phyloP scores from a whole-genome alignment of 192 early-diverging fungal species.

The Coemansia nantahalensis region DNA sequence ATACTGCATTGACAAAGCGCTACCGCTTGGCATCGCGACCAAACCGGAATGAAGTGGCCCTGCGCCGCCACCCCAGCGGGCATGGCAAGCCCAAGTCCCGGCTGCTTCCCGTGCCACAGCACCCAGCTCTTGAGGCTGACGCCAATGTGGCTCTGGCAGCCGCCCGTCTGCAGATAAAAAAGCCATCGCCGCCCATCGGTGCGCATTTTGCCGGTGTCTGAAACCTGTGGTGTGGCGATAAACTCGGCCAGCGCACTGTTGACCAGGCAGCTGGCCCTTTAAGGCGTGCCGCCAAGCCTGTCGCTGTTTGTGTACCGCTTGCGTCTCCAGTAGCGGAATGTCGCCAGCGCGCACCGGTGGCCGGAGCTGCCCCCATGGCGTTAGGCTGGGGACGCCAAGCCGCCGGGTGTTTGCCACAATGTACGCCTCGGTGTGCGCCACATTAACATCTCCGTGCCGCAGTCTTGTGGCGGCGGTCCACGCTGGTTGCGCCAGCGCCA shows the following conservation, averaged over 20 bases:
- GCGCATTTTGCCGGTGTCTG: too few relatives aligned
- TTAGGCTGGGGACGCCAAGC: slow-evolving; percentile 9
- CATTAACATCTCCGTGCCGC: too few relatives aligned
- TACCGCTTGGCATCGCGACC: slow-evolving; percentile 24
- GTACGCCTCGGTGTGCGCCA: not conserved
- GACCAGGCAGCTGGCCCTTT: slow-evolving; percentile 30
- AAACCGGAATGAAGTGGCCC: slow-evolving; percentile 15
- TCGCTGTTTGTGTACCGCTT: slow-evolving; percentile 25
- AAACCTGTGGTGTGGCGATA: slow-evolving; percentile 6
- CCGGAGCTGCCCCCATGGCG: slow-evolving; percentile 33
- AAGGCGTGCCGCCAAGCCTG: slow-evolving; percentile 20
- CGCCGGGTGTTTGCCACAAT: slow-evolving; percentile 8
- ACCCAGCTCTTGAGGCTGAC: slow-evolving; percentile 50
- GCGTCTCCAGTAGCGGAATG: slow-evolving; percentile 32
- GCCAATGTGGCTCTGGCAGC: slow-evolving; percentile 35
- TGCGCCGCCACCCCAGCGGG: slow-evolving; percentile 21
- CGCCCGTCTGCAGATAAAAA: slow-evolving; percentile 31
- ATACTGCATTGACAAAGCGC: slow-evolving; percentile 44
- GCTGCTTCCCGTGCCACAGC: slow-evolving; percentile 39
- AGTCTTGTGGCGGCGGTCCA: too few relatives aligned
- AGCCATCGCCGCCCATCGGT: slow-evolving; percentile 11
- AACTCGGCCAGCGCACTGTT: slow-evolving; percentile 27
- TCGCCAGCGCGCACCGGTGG: slow-evolving; percentile 20
- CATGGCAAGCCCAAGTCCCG: slow-evolving; percentile 22
- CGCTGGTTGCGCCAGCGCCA: too few relatives aligned